phyloP scores from a whole-genome alignment of 176 grass and related monocot genomes.

The Oryza rufipogon region DNA sequence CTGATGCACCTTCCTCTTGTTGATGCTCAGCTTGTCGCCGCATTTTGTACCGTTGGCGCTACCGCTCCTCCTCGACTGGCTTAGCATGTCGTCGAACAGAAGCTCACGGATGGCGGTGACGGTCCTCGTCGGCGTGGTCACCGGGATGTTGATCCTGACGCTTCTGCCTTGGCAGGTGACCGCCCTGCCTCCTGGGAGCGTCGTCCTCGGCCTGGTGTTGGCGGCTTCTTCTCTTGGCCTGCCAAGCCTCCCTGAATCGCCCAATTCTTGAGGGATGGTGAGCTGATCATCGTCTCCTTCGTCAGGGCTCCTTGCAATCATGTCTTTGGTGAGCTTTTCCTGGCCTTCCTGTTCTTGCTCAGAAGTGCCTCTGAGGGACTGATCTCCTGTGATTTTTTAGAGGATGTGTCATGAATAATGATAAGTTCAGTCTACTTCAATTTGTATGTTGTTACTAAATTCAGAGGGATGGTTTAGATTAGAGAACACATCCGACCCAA shows the following conservation, averaged over 20 bases:
- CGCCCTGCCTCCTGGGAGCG: slow-evolving; percentile 60
- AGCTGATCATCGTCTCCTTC: slow-evolving; percentile 51
- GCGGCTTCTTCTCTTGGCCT: slow-evolving; percentile 46
- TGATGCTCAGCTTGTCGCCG: slow-evolving; percentile 72
- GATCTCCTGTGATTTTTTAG: slow-evolving; percentile 57
- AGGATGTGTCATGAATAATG: neutral
- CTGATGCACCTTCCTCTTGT: slow-evolving; percentile 85
- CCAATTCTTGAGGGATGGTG: slow-evolving; percentile 42
- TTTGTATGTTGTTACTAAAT: neutral
- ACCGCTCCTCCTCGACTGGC: slow-evolving; percentile 56
- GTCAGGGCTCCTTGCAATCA: slow-evolving; percentile 13
- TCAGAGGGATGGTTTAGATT: neutral
- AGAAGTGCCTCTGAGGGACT: slow-evolving; percentile 41
- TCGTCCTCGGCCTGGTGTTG: slow-evolving; percentile 67
- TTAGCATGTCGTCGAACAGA: slow-evolving; percentile 70
- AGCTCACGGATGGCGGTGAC: slow-evolving; percentile 72
- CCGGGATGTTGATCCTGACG: slow-evolving; percentile 86
- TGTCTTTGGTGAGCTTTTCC: slow-evolving; percentile 50
- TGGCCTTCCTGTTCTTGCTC: slow-evolving; percentile 58
- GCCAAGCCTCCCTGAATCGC: slow-evolving; percentile 52
- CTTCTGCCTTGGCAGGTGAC: slow-evolving; percentile 81
- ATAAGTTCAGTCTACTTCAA: neutral
- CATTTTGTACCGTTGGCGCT: slow-evolving; percentile 20
- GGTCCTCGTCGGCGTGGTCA: slow-evolving; percentile 86
- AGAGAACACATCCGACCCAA: neutral